Conservation (phyloP, 2,329 filamentous ascomycete species). For the Venturia asperata region DNA sequence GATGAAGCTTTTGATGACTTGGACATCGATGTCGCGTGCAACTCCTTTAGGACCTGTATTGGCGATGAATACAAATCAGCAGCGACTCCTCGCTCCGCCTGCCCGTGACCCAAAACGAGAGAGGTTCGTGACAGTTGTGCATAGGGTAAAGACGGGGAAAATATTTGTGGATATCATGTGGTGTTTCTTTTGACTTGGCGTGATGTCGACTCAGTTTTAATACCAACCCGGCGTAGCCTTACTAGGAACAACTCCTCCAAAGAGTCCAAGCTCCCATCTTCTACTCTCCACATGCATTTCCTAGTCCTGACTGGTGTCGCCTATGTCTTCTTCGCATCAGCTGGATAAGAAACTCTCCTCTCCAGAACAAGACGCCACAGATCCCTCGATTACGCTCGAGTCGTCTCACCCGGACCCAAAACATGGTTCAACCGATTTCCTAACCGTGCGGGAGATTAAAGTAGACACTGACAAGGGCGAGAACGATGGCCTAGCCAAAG, state of each 20-base stretch:
- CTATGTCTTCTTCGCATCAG: slow-evolving; percentile 18
- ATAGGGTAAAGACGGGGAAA: neutral
- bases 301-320: neutral
- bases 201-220: neutral
- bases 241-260: slow-evolving; percentile 3
- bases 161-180: neutral
- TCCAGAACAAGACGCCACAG: neutral
- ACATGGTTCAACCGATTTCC: neutral
- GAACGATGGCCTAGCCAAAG: neutral
- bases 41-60: neutral
- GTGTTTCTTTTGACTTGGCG: slow-evolving; percentile 1
- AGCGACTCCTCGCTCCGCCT: too few species aligned
- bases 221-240: neutral
- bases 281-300: neutral
- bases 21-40: neutral
- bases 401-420: slow-evolving; percentile 5
- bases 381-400: neutral
- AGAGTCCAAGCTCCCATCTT: neutral
- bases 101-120: too few species aligned
- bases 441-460: neutral
- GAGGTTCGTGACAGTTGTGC: neutral
- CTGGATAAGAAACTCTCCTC: neutral
- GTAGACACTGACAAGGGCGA: neutral
- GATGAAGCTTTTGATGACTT: slow-evolving; percentile 11
- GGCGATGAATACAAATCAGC: neutral